A percentile compares a stretch with the other conserved stretches of the same genome.
phyloP scores from a whole-genome alignment of 2,329 filamentous ascomycete species.

The Ceratocystis papillata region DNA sequence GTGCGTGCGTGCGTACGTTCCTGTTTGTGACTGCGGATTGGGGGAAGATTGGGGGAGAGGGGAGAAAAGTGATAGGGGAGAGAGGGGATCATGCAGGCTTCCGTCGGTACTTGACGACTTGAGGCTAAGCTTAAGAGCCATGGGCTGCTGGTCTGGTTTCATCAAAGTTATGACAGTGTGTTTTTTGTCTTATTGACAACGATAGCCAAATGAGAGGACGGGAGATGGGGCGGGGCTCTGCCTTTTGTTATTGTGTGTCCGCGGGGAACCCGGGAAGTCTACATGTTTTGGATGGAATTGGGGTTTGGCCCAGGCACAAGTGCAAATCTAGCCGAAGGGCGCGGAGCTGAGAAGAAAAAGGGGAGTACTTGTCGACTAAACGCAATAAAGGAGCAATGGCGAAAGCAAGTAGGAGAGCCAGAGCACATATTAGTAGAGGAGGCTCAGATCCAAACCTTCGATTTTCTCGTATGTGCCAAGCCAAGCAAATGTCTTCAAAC shows the following conservation, averaged over 20 bases:
- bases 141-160: background rate
- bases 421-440: background rate
- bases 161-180: background rate
- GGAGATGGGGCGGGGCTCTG: background rate
- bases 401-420: background rate
- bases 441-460: background rate
- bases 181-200: background rate
- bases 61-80: background rate
- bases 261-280: no score
- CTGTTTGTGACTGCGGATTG: background rate
- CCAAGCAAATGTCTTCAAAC: background rate
- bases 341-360: no score
- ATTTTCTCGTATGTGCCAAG: background rate
- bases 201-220: background rate
- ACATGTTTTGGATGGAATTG: no score
- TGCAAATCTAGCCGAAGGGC: no score
- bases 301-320: no score
- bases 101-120: slow-evolving; percentile 1
- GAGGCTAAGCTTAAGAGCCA: background rate
- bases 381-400: background rate
- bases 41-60: background rate
- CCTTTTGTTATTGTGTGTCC: background rate
- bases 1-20: background rate
- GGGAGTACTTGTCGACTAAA: no score
- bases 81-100: slow-evolving; percentile 7